Base-by-base conservation (phyloP, 2,329 filamentous ascomycete species). In the Talaromyces sp. region DNA sequence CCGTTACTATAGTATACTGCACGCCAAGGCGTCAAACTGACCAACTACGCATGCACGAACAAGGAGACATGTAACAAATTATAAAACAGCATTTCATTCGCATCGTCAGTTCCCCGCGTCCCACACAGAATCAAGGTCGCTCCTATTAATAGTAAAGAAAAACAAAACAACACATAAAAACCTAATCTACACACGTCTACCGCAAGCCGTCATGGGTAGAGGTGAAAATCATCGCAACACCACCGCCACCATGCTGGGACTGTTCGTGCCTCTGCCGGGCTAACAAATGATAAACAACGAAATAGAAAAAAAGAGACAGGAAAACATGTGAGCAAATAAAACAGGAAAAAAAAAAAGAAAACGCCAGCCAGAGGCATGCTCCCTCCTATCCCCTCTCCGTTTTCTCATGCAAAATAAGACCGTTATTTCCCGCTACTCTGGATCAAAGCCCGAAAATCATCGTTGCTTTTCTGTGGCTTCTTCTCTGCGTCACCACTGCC, bases 381-480 rank as follows among this genome's bases (percentile, higher is more conserved):
- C 44, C 44, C 19, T 25, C 22, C 44, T 4, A 13, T 25, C 44
- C 44, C 22, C 19, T 19, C 19, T 25, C 42, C 19, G 19, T 25
- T 47, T 51, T 39, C 25, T 57, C 19, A 27, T 58, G 39, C 22
- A n/a, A 30, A 36, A 60, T 28, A 28, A 52, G 49, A 49, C 27
- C 63, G 71, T 62, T 68, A 68, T 66, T 63, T 63, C 56, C 66
- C 71, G 66, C 65, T 76, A 62, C 75, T 77, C 65, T 81, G 72
- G 55, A 85, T 75, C 80, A 85, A 80, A 33, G 77, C 77, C 60
- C 82, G 79, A 70, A 86, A 86, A 68, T 85, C 83, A 57, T 78
- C 79, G 68, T 86, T 86, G 67, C 81, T 85, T 74, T 84, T 86
- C 65, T 71, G 66, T 27, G 60, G 55, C 25, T 36, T 59, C 52